A percentile compares a stretch with the other conserved stretches of the same genome.
phyloP scores from a whole-genome alignment of 805 yeast species.

The Teunomyces kruisii region DNA sequence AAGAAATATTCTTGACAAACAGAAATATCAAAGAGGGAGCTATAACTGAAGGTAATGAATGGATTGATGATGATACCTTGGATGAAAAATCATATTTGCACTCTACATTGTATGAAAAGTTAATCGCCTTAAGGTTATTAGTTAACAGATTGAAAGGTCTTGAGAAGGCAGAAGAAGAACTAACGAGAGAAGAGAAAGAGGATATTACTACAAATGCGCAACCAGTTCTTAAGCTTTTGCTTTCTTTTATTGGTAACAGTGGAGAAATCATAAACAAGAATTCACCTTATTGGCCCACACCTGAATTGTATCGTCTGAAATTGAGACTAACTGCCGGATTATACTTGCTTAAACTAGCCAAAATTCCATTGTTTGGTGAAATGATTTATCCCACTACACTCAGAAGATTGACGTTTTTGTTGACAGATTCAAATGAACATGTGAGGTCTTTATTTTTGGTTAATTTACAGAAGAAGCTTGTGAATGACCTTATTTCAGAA shows the following conservation, averaged over 20 bases:
- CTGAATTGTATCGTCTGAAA: conserved; percentile 56
- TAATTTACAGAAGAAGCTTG: conserved; percentile 50
- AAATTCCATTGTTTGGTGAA: conserved; percentile 49
- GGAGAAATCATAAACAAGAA: conserved; percentile 67
- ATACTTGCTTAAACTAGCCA: conserved; percentile 62
- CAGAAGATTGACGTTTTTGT: conserved; percentile 52
- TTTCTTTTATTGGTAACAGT: conserved; percentile 66
- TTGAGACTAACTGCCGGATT: conserved; percentile 70
- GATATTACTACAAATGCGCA: conserved; percentile 46
- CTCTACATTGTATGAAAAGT: conserved; percentile 45
- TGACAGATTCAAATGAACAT: conserved; percentile 63
- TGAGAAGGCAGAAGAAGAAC: conserved; percentile 15
- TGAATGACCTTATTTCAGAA: conserved; percentile 56
- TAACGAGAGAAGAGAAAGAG: conserved; percentile 22
- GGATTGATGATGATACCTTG: conserved; percentile 49
- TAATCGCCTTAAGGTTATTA: conserved; percentile 53
- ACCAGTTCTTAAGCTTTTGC: conserved; percentile 66
- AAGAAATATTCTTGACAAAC: conserved; percentile 60
- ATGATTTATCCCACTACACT: conserved; percentile 54
- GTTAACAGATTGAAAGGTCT: conserved; percentile 53
- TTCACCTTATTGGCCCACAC: conserved; percentile 55
- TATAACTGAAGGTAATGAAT: conserved; percentile 28
- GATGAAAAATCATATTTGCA: conserved; percentile 24
- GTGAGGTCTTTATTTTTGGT: conserved; percentile 56
- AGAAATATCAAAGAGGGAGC: conserved; percentile 28